These are phyloP conservation scores for Labyrinthula sp. DNA, from an alignment of 352 stramenopile genomes.

Conservation along the genomic window DNA sequence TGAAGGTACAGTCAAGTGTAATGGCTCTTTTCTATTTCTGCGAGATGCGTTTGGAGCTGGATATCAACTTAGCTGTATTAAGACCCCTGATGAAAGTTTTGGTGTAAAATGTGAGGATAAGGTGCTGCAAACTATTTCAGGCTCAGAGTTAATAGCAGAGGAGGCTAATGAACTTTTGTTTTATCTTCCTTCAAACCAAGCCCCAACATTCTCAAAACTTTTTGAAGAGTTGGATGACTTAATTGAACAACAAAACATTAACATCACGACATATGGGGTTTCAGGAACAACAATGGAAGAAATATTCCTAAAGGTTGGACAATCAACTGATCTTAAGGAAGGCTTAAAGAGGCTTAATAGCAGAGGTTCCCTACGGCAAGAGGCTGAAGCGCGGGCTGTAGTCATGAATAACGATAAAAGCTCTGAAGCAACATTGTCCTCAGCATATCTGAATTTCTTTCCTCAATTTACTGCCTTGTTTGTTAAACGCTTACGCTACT, in stretches of 20 bases:
- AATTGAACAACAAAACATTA: slow-evolving; percentile 30
- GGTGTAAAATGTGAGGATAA: too few species aligned
- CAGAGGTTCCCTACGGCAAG: neutral
- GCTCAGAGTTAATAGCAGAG: slow-evolving; percentile 56
- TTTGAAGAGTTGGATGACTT: slow-evolving; percentile 49
- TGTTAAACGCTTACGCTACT: too few species aligned
- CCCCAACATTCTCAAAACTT: slow-evolving; percentile 42
- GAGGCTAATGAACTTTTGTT: slow-evolving; percentile 57
- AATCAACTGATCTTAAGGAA: neutral
- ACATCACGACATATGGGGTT: slow-evolving; percentile 28
- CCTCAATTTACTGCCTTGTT: too few species aligned
- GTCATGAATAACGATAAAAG: too few species aligned
- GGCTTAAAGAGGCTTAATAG: slow-evolving; percentile 1
- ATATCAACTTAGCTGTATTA: slow-evolving; percentile 30
- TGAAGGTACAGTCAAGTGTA: slow-evolving; percentile 44
- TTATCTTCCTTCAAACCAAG: slow-evolving; percentile 45
- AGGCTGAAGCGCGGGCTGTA: too few species aligned
- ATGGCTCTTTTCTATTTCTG: slow-evolving; percentile 32
- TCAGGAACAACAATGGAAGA: slow-evolving; percentile 53
- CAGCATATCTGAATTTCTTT: too few species aligned
- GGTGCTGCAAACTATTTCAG: slow-evolving; percentile 40
- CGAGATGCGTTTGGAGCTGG: slow-evolving; percentile 31
- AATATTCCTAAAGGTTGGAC: slow-evolving; percentile 63
- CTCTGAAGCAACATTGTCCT: too few species aligned
- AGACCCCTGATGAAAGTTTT: slow-evolving; percentile 7